A percentile compares a stretch with the other conserved stretches of the same genome.
These are phyloP conservation scores for Teunomyces atbi DNA, from an alignment of 805 yeast species.

Conservation along the genomic window DNA sequence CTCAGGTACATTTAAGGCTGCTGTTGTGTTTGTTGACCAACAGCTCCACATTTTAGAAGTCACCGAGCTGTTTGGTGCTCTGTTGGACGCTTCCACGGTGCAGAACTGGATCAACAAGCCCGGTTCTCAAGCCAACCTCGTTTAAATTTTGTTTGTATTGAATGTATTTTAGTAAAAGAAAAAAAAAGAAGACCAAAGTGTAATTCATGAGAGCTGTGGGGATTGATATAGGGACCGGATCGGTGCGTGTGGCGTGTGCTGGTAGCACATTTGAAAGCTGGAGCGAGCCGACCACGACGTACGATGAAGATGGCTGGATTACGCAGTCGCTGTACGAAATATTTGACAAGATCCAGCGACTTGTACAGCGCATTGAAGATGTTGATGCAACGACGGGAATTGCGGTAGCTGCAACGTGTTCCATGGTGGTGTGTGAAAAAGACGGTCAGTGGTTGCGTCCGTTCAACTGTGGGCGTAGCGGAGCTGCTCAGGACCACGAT, in stretches of 20 bases:
- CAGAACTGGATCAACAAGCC: conserved; percentile 51
- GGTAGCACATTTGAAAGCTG: conserved; percentile 14
- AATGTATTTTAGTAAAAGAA: not conserved
- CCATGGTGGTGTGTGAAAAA: conserved; percentile 46
- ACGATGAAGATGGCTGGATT: conserved; percentile 13
- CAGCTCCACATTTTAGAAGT: conserved; percentile 62
- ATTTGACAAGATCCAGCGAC: conserved; percentile 24
- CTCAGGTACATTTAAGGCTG: conserved; percentile 76
- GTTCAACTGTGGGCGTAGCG: conserved; percentile 12
- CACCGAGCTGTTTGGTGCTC: conserved; percentile 54
- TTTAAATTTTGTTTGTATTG: not conserved
- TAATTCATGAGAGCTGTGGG: conserved; percentile 28
- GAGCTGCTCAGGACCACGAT: conserved; percentile 27
- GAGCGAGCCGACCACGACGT: conserved; percentile 17
- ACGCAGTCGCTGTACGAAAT: conserved; percentile 46
- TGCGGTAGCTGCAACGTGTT: conserved; percentile 57
- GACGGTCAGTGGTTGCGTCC: conserved; percentile 9
- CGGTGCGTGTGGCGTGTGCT: conserved; percentile 41
- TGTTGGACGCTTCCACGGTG: conserved; percentile 56
- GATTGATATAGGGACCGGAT: conserved; percentile 52
- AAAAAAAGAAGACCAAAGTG: not conserved
- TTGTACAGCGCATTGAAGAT: conserved; percentile 12
- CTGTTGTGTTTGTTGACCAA: conserved; percentile 67
- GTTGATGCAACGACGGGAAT: conserved; percentile 20
- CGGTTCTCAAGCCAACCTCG: conserved; percentile 46